A percentile compares a stretch with the other conserved stretches of the same genome.
phyloP scores from a whole-genome alignment of 2,329 filamentous ascomycete species.

The Phialophora verrucosa region DNA sequence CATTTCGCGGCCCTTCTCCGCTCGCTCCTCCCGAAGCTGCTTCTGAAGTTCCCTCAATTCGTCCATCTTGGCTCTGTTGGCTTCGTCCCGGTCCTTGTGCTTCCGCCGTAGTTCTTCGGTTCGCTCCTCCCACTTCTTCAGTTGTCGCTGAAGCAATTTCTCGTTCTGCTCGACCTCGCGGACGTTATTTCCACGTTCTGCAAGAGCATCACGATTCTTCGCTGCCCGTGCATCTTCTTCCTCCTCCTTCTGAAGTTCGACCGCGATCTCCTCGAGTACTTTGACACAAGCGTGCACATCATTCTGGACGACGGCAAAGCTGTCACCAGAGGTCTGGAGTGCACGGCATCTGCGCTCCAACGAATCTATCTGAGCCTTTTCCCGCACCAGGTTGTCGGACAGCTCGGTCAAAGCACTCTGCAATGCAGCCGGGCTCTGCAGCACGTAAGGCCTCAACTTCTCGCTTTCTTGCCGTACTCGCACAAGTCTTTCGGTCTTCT shows the following conservation, averaged over 20 bases:
- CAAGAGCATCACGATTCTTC: slow-evolving; percentile 82
- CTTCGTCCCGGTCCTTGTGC: slow-evolving; percentile 78
- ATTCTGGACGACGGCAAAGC: slow-evolving; percentile 79
- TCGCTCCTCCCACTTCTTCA: slow-evolving; percentile 83
- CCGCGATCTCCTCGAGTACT: slow-evolving; percentile 82
- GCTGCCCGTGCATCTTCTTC: slow-evolving; percentile 82
- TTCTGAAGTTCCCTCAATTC: slow-evolving; percentile 80
- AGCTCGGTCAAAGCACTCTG: slow-evolving; percentile 83
- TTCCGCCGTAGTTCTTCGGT: slow-evolving; percentile 83
- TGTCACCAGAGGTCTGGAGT: slow-evolving; percentile 88
- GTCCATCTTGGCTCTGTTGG: slow-evolving; percentile 88
- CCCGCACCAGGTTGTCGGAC: slow-evolving; percentile 74
- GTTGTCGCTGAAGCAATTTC: slow-evolving; percentile 78
- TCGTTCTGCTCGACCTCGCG: slow-evolving; percentile 91
- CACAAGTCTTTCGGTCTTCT: slow-evolving; percentile 60
- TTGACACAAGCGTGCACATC: slow-evolving; percentile 90
- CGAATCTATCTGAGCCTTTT: slow-evolving; percentile 84
- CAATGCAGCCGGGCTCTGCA: slow-evolving; percentile 82
- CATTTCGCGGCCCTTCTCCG: slow-evolving; percentile 87
- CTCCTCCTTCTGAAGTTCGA: slow-evolving; percentile 87
- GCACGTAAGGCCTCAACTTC: slow-evolving; percentile 88
- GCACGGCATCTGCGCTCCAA: slow-evolving; percentile 87
- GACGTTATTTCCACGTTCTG: slow-evolving; percentile 85
- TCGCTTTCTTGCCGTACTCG: slow-evolving; percentile 80
- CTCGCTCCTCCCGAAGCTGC: slow-evolving; percentile 80